Percentiles rank a stretch among this genome's conserved stretches.
phyloP scores from a whole-genome alignment of 345 rosid genomes.

The Ricinus communis region DNA sequence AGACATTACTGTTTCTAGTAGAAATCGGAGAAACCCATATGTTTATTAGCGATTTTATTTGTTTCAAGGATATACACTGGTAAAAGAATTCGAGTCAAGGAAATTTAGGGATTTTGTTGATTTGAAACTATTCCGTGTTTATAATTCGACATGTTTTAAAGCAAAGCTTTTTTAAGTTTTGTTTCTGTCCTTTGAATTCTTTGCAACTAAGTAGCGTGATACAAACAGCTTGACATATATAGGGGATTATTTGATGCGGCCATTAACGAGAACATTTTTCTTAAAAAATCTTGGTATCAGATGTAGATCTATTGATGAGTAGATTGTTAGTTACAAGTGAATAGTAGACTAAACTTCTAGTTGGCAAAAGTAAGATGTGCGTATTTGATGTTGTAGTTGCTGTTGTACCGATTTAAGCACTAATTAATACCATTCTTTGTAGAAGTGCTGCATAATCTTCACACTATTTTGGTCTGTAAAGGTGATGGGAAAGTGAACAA shows the following conservation, averaged over 20 bases:
- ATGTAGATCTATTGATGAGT: background rate
- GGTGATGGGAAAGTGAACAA: no score
- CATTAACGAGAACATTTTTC: background rate
- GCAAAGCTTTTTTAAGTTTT: background rate
- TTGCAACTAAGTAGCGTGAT: background rate
- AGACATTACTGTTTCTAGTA: background rate
- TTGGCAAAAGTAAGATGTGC: background rate
- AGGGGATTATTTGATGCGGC: background rate
- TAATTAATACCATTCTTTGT: no score
- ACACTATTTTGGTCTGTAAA: no score
- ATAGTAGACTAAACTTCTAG: background rate
- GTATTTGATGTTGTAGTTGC: background rate
- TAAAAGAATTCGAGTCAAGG: background rate
- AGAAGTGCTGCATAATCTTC: no score
- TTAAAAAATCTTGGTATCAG: background rate
- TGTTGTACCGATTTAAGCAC: no score
- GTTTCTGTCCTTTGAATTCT: background rate
- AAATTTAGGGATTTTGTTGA: background rate
- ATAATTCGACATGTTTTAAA: background rate
- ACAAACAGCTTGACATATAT: background rate
- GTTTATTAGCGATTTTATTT: background rate
- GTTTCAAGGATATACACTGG: background rate
- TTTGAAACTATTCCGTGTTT: no score
- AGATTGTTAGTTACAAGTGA: background rate
- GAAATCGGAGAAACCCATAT: background rate